Evolutionary conservation across 2,329 filamentous ascomycete genomes (phyloP).

Genomic region (Emmonsiellopsis sp.): DNA sequence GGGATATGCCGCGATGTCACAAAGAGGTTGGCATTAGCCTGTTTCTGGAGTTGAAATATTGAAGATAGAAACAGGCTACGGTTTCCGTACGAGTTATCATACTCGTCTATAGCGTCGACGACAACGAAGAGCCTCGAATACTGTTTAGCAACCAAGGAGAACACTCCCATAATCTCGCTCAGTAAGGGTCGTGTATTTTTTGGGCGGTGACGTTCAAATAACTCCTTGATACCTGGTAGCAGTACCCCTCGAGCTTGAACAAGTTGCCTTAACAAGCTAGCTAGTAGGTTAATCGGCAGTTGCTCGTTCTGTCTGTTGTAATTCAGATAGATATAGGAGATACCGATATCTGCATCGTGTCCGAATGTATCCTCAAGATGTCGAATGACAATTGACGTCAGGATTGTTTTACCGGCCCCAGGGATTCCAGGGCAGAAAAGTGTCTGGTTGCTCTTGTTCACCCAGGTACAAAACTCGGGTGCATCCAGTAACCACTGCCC

Average conservation of each 20-base stretch:
- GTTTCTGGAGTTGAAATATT: neutral
- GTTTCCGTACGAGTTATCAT: neutral
- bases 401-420: conserved; percentile 11
- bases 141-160: neutral
- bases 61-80: conserved; percentile 1
- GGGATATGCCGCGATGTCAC: conserved; percentile 6
- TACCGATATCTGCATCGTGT: conserved; percentile 1
- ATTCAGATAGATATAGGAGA: conserved; percentile 1
- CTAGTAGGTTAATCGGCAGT: neutral
- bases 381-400: conserved; percentile 9
- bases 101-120: conserved; percentile 16
- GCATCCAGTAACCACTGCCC: conserved; percentile 16
- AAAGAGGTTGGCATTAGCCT: conserved; percentile 3
- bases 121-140: conserved; percentile 11
- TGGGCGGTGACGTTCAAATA: conserved; percentile 7
- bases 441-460: neutral
- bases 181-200: conserved; percentile 3
- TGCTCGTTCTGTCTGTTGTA: neutral
- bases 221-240: neutral
- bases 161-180: conserved; percentile 4
- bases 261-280: conserved; percentile 7
- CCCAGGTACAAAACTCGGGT: conserved; percentile 8
- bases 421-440: conserved; percentile 9
- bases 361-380: conserved; percentile 2
- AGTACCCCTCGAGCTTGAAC: conserved; percentile 1